Evolutionary conservation across 2,329 filamentous ascomycete genomes (phyloP).

Genomic region (Sporothrix pseudoabietina): DNA sequence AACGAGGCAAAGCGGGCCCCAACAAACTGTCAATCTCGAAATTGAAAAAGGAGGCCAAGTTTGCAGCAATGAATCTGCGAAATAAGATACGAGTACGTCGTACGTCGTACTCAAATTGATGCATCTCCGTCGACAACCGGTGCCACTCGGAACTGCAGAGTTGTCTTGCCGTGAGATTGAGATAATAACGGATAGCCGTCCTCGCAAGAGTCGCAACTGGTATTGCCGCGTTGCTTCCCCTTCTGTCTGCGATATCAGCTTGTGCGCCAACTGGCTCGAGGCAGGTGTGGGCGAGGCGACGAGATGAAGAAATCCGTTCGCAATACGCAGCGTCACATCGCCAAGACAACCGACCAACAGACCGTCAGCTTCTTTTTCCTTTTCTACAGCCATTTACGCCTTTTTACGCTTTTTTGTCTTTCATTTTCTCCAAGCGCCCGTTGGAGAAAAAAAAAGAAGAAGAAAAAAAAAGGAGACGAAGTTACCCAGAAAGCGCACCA

Average conservation of each 20-base stretch:
- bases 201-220: not conserved
- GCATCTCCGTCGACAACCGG: not conserved
- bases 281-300: not conserved
- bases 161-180: not conserved
- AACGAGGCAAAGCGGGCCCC: constrained; percentile 9
- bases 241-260: not conserved
- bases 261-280: not conserved
- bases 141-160: constrained; percentile 4
- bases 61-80: not conserved
- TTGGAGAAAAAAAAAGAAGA: not conserved
- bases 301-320: constrained; percentile 9
- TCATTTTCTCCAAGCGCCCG: constrained; percentile 6
- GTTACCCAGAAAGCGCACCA: not conserved
- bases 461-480: not conserved
- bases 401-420: not conserved
- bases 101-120: not conserved
- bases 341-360: constrained; percentile 21
- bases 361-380: not conserved
- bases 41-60: not conserved
- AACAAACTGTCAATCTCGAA: not conserved
- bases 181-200: not conserved
- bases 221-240: not conserved
- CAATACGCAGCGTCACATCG: constrained; percentile 16
- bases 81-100: not conserved
- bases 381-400: not conserved